Base-by-base conservation (phyloP, 345 rosid species). In the Erodium maritimum region DNA sequence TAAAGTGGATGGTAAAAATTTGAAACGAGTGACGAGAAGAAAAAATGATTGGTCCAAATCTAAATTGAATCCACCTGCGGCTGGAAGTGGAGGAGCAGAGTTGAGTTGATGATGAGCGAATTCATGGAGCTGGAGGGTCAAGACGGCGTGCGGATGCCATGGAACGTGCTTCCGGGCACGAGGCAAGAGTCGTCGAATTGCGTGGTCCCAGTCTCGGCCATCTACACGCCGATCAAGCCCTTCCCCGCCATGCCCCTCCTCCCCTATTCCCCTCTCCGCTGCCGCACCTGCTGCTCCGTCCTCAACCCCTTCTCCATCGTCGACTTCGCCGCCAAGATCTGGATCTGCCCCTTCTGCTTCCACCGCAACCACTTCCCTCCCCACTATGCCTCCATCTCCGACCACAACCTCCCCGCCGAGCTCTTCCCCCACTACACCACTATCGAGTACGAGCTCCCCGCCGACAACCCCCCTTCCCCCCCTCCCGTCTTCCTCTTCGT, bases 141-240 rank as follows among this genome's bases (percentile, higher is more conserved):
- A 25, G 95, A 94, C 64, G 96, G 91, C 61, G 89, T 94, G 18
- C 88, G 99, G 9, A 94, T 94, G 99, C 72, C 91, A 14, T 94
- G 99, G 99, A 94, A 94, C 71, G 78, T 75, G 4, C 90, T 97
- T 96, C 99, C 99, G 4, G 88, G 97, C 18, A 82, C 97, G 23
- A 94, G 90, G 62, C 95, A 90, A 5, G 97, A 94, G 67, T 88
- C 99, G 17, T 83, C 90, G 77, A 94, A 94, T 75, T 94, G 97
- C 82, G 99, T 94, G 21, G 75, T 94, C 73, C 99, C 99, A 5
- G 82, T 93, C 60, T 96, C 96, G 58, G 97, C 81, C 45, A 83
- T 77, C 5, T 80, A 87, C 78, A 73, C 96, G 13, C 99, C 99
- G 70, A 86, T 86, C 82, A 97, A 86, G 6, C 73, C 73, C 17